These are phyloP conservation scores for Penicillium sclerotigenum DNA, from an alignment of 2,329 filamentous ascomycete genomes.

Conservation along the genomic window DNA sequence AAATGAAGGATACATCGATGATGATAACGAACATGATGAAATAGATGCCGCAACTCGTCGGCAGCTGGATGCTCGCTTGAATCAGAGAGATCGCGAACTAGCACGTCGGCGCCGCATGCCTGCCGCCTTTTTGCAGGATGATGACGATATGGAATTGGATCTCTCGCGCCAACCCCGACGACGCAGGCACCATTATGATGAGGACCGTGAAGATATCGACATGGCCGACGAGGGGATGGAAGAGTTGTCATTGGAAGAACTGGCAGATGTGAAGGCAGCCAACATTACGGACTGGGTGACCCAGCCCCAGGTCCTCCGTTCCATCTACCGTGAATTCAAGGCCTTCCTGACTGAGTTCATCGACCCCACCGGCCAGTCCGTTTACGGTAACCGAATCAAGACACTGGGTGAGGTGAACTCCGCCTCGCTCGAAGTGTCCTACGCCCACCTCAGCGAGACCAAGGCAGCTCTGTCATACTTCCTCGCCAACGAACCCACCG, in stretches of 20 bases:
- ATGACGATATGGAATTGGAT: conserved; percentile 81
- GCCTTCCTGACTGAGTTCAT: conserved; percentile 95
- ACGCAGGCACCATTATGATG: conserved; percentile 86
- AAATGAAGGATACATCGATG: conserved; percentile 59
- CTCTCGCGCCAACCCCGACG: conserved; percentile 81
- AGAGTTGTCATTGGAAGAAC: conserved; percentile 84
- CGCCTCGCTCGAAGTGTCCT: conserved; percentile 93
- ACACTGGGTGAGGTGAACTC: conserved; percentile 97
- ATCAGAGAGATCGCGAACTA: conserved; percentile 60
- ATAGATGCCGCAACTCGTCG: conserved; percentile 57
- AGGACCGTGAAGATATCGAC: conserved; percentile 82
- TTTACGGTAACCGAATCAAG: conserved; percentile 90
- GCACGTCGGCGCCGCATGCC: conserved; percentile 59
- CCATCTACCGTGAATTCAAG: conserved; percentile 95
- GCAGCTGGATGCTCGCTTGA: conserved; percentile 60
- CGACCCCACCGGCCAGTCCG: conserved; percentile 81
- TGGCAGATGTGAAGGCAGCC: conserved; percentile 88
- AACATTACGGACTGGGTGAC: conserved; percentile 95
- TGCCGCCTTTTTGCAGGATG: conserved; percentile 63
- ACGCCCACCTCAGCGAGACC: conserved; percentile 81
- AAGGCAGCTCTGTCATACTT: conserved; percentile 96
- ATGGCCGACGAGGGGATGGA: conserved; percentile 94
- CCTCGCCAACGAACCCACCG: conserved; percentile 89
- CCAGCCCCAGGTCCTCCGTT: conserved; percentile 82
- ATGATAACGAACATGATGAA: conserved; percentile 63